A percentile compares a stretch with the other conserved stretches of the same genome.
Evolutionary conservation across 345 rosid species (phyloP).

Genomic region (Garcia nutans): DNA sequence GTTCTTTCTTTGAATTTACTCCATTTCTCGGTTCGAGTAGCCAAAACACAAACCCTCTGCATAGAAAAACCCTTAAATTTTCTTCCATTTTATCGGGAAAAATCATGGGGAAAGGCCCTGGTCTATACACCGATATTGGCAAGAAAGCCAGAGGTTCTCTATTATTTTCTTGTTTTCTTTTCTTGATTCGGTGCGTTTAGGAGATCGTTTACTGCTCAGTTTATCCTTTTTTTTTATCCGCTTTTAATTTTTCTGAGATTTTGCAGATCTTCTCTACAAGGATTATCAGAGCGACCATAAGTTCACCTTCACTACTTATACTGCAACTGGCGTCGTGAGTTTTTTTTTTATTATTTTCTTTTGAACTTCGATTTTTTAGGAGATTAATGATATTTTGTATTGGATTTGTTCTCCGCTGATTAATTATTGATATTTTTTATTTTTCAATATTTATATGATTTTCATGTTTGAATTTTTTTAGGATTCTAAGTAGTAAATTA

Average conservation of each 20-base stretch:
- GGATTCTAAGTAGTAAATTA: background rate
- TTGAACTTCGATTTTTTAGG: background rate
- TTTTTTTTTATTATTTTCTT: background rate
- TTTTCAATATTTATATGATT: background rate
- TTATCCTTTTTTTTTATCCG: background rate
- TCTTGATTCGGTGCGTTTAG: background rate
- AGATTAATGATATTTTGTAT: no score
- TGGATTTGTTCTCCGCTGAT: no score
- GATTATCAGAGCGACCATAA: slow-evolving; percentile 92
- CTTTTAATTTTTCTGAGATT: background rate
- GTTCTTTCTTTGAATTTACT: background rate
- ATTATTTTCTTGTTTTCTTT: background rate
- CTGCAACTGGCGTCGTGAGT: slow-evolving; percentile 77
- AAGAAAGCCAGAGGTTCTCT: slow-evolving; percentile 80
- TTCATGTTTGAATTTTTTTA: background rate
- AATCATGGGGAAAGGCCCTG: slow-evolving; percentile 91
- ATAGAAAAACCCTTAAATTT: background rate
- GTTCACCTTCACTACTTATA: slow-evolving; percentile 73
- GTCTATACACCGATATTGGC: slow-evolving; percentile 90
- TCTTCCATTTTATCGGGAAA: slow-evolving; percentile 24
- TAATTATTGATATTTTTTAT: background rate
- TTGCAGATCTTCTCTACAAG: slow-evolving; percentile 80
- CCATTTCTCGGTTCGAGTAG: background rate
- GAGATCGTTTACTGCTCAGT: background rate
- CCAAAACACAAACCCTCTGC: background rate